Conservation (phyloP, 345 rosid genomes). For the Lumnitzera racemosa region DNA sequence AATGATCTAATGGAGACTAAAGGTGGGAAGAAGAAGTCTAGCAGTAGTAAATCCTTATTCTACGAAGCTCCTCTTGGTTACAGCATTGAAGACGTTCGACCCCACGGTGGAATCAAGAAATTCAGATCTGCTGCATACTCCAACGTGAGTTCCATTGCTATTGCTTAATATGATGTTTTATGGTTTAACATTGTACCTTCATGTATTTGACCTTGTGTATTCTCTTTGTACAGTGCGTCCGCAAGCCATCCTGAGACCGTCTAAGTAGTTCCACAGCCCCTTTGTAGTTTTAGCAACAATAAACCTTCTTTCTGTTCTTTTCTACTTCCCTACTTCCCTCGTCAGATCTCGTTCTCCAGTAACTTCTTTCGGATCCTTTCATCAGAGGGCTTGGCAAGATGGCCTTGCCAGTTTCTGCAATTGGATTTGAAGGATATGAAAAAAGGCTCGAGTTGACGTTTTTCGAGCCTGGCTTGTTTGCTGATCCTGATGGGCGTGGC, state of each 20-base stretch:
- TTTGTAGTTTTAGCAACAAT: conserved; percentile 3
- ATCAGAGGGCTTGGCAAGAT: conserved; percentile 24
- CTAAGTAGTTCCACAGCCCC: conserved; percentile 13
- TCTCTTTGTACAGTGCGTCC: conserved; percentile 52
- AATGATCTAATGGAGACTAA: conserved; percentile 95
- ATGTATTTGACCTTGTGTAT: conserved; percentile 5
- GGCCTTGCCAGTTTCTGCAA: conserved; percentile 61
- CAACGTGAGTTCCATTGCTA: conserved; percentile 10
- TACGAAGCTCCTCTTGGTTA: conserved; percentile 99
- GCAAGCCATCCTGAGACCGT: conserved; percentile 72
- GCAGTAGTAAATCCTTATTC: conserved; percentile 56
- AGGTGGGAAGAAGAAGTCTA: conserved; percentile 90
- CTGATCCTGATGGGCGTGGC: conserved; percentile 56
- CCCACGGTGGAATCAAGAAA: conserved; percentile 98
- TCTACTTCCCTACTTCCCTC: conserved; percentile 8
- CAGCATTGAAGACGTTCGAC: conserved; percentile 97
- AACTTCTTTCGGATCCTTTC: conserved; percentile 4
- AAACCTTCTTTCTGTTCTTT: conserved; percentile 1
- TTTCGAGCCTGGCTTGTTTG: conserved; percentile 60
- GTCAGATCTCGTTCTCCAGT: conserved; percentile 8
- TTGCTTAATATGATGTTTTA: background rate
- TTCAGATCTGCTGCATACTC: conserved; percentile 69
- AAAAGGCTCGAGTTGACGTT: conserved; percentile 81
- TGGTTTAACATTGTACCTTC: background rate
- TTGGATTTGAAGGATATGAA: conserved; percentile 97